Evolutionary conservation across 345 rosid species (phyloP).

Genomic region (Microthlaspi erraticum): DNA sequence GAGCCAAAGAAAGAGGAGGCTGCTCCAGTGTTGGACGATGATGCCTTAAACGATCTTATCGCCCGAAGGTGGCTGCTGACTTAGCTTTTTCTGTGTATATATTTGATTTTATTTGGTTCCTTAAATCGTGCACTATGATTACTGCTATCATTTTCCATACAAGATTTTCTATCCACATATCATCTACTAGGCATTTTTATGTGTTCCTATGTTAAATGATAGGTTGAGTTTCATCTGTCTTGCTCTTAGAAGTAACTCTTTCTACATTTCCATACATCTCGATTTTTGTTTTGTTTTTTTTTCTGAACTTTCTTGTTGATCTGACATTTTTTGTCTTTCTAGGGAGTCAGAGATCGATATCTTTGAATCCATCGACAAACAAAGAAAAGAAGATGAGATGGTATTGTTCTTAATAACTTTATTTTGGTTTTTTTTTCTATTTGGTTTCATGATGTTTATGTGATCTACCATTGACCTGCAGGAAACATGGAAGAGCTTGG

Average conservation of each 20-base stretch:
- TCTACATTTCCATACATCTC: conserved; percentile 1
- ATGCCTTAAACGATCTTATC: conserved; percentile 75
- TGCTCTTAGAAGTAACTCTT: conserved; percentile 13
- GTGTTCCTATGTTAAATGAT: not conserved
- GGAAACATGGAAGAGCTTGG: conserved; percentile 78
- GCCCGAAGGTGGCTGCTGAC: conserved; percentile 73
- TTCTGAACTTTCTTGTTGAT: not conserved
- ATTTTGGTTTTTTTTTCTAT: conserved; percentile 3
- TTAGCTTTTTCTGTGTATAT: conserved; percentile 10
- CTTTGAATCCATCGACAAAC: conserved; percentile 81
- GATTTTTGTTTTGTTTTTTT: not conserved
- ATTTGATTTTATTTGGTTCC: conserved; percentile 9
- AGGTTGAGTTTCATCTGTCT: not conserved
- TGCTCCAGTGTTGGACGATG: conserved; percentile 89
- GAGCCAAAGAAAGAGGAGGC: conserved; percentile 95
- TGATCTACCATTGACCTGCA: conserved; percentile 46
- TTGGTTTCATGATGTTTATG: not conserved
- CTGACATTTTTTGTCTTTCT: conserved; percentile 37
- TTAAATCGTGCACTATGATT: conserved; percentile 3
- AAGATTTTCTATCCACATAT: not conserved
- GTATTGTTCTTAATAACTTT: conserved; percentile 45
- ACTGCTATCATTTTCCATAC: conserved; percentile 14
- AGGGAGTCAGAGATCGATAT: conserved; percentile 91
- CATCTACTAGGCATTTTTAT: conserved; percentile 5
- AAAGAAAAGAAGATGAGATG: conserved; percentile 73